Conservation (phyloP, 177 flowering plant genomes). For the Vitis hybrid region DNA sequence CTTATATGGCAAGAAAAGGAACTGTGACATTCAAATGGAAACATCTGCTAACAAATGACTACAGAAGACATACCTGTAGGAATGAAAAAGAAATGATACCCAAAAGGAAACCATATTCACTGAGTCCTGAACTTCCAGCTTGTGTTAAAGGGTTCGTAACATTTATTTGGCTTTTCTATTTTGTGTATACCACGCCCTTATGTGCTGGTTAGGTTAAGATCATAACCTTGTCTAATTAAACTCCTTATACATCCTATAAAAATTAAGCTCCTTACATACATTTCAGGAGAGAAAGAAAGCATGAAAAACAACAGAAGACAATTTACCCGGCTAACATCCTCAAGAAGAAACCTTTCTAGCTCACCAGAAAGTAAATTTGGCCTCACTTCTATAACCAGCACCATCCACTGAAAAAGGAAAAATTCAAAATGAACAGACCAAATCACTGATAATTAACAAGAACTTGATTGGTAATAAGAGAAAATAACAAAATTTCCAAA, state of each 20-base stretch:
- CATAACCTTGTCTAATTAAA: neutral
- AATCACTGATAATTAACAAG: neutral
- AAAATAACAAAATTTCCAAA: no score
- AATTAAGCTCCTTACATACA: neutral
- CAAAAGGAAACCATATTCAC: neutral
- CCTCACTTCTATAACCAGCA: constrained; percentile 64
- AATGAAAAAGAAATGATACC: neutral
- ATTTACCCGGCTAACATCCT: constrained; percentile 66
- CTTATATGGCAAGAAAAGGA: no score
- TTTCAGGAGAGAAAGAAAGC: neutral
- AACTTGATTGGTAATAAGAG: neutral
- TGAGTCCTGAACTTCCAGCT: neutral
- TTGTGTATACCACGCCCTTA: rapidly evolving
- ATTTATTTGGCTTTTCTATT: neutral
- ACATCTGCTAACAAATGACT: neutral
- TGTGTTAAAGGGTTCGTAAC: neutral
- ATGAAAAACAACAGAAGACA: neutral
- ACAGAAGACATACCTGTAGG: neutral
- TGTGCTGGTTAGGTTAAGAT: neutral
- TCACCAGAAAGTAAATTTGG: constrained; percentile 80
- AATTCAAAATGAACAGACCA: neutral
- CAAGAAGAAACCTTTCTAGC: constrained; percentile 58
- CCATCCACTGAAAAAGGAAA: constrained; percentile 58
- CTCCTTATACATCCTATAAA: neutral
- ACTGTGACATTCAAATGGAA: neutral